Evolutionary conservation across 164 flowering plant species (phyloP).

Genomic region (Taxillus chinensis): DNA sequence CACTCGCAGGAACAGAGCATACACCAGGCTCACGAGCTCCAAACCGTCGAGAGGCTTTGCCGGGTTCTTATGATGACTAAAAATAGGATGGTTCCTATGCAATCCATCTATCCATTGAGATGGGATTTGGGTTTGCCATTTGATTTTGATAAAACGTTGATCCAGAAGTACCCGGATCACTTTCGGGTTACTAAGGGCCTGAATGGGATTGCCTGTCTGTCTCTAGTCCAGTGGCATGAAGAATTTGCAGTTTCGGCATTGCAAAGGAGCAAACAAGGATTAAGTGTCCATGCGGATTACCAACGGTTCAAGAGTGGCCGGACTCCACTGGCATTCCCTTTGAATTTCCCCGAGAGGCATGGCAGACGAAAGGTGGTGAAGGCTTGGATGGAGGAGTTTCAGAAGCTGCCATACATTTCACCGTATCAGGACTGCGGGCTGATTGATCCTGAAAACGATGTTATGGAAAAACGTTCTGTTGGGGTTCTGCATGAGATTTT

Average conservation of each 20-base stretch:
- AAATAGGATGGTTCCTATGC: constrained; percentile 34
- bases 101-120: constrained; percentile 48
- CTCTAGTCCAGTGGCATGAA: constrained; percentile 49
- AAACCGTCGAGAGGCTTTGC: constrained; percentile 50
- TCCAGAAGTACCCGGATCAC: constrained; percentile 48
- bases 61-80: constrained; percentile 64
- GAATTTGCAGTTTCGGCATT: constrained; percentile 63
- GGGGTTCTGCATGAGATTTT: constrained; percentile 85
- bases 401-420: constrained; percentile 83
- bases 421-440: constrained; percentile 72
- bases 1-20: constrained; percentile 46
- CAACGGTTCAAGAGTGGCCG: constrained; percentile 53
- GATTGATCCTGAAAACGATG: constrained; percentile 70
- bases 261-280: constrained; percentile 37
- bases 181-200: constrained; percentile 42
- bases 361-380: constrained; percentile 75
- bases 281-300: constrained; percentile 22
- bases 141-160: constrained; percentile 36
- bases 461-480: constrained; percentile 93
- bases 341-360: constrained; percentile 83
- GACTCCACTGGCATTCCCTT: constrained; percentile 50
- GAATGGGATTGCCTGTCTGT: constrained; percentile 45
- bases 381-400: constrained; percentile 96
- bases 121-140: constrained; percentile 88
- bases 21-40: constrained; percentile 26